A percentile compares a stretch with the other conserved stretches of the same genome.
phyloP scores from a whole-genome alignment of 2,329 filamentous ascomycete genomes.

The Plectosphaerella cucumerina region DNA sequence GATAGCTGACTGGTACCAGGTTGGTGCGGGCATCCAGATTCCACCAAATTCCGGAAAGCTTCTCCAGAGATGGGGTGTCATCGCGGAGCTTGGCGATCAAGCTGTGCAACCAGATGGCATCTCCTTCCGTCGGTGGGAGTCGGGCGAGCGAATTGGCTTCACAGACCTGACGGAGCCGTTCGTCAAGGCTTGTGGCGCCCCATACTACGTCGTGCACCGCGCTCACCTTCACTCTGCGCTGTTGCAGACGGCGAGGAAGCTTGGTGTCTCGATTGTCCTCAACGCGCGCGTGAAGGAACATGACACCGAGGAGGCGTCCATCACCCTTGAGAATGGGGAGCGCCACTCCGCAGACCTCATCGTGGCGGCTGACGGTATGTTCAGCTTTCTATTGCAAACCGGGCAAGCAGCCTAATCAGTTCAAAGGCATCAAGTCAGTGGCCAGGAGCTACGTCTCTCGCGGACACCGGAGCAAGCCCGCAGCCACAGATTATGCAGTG shows the following conservation, averaged over 20 bases:
- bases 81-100: constrained; percentile 10
- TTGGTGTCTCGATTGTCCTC: constrained; percentile 18
- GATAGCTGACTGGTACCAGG: constrained; percentile 7
- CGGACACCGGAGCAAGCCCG: constrained; percentile 9
- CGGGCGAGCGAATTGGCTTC: constrained; percentile 17
- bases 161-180: constrained; percentile 16
- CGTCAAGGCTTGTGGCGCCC: constrained; percentile 19
- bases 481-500: constrained; percentile 31
- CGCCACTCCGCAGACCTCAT: constrained; percentile 23
- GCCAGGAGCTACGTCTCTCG: constrained; percentile 15
- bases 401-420: background rate
- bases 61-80: constrained; percentile 23
- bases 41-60: constrained; percentile 25
- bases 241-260: constrained; percentile 18
- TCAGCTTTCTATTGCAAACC: background rate
- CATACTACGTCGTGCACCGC: constrained; percentile 29
- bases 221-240: constrained; percentile 28
- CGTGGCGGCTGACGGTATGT: constrained; percentile 29
- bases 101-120: constrained; percentile 15
- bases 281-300: constrained; percentile 18
- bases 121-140: constrained; percentile 18
- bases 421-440: constrained; percentile 23
- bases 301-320: constrained; percentile 10
- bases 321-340: constrained; percentile 17
- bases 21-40: constrained; percentile 25